Percentiles rank a stretch among this genome's conserved stretches.
These are phyloP conservation scores for Pythium biforme DNA, from an alignment of 352 stramenopile genomes.

Conservation along the genomic window DNA sequence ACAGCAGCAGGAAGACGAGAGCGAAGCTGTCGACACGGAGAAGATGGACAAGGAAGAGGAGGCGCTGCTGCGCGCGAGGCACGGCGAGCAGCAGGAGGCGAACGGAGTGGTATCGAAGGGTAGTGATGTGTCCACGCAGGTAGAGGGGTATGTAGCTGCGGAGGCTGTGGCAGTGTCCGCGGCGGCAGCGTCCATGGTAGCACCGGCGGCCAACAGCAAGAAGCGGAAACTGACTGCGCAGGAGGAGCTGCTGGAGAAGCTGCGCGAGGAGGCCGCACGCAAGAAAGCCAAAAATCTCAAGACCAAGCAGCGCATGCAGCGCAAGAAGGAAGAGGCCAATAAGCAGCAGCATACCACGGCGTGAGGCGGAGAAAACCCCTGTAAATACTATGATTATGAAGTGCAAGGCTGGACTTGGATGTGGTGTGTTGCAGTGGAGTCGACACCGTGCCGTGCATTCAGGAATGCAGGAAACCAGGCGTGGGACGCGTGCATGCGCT, in stretches of 20 bases:
- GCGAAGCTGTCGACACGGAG: slow-evolving; percentile 28
- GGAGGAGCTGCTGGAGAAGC: slow-evolving; percentile 63
- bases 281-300: slow-evolving; percentile 81
- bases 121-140: not conserved
- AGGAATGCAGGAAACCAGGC: too few species aligned
- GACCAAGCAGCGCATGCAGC: slow-evolving; percentile 65
- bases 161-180: not conserved
- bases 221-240: slow-evolving; percentile 72
- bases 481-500: too few species aligned
- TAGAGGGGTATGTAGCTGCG: not conserved
- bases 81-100: not conserved
- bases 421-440: too few species aligned
- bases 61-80: slow-evolving; percentile 49
- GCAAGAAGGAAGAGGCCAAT: slow-evolving; percentile 69
- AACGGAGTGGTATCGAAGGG: not conserved
- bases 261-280: slow-evolving; percentile 58
- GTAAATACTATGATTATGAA: slow-evolving; percentile 2
- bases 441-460: not conserved
- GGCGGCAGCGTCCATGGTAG: not conserved
- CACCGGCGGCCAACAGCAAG: slow-evolving; percentile 12
- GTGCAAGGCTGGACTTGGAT: not conserved
- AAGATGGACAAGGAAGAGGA: slow-evolving; percentile 60
- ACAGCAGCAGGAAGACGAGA: slow-evolving; percentile 36
- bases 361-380: not conserved
- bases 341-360: slow-evolving; percentile 18